Evolutionary conservation across 2,329 filamentous ascomycete genomes (phyloP).

Genomic region (Claviceps maximensis): DNA sequence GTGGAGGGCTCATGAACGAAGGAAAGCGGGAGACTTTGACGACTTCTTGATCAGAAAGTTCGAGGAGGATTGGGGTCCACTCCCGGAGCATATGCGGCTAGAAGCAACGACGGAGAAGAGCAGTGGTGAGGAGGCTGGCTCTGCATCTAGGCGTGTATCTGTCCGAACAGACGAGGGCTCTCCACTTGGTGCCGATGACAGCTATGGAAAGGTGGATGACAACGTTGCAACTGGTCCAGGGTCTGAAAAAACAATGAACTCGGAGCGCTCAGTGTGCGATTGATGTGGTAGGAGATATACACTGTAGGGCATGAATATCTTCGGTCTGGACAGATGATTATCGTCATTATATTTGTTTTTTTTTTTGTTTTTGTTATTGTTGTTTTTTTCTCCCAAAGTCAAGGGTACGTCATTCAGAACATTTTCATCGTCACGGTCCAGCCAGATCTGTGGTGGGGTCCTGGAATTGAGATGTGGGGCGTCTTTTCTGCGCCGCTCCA

Average conservation of each 20-base stretch:
- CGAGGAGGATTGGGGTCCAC: slow-evolving; percentile 31
- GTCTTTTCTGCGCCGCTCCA: neutral
- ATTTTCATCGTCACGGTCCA: neutral
- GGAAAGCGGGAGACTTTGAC: slow-evolving; percentile 36
- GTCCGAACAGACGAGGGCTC: neutral
- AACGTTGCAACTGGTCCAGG: neutral
- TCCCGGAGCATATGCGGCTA: slow-evolving; percentile 22
- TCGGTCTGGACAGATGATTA: no score
- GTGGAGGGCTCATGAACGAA: slow-evolving; percentile 35
- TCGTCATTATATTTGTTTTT: no score
- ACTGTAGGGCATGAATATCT: neutral
- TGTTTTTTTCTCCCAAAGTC: neutral
- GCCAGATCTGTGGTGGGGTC: neutral
- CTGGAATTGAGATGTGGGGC: neutral
- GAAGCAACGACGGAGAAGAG: neutral
- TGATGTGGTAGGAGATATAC: neutral
- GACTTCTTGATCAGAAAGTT: slow-evolving; percentile 32
- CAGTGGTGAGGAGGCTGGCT: neutral
- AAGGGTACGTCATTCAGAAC: neutral
- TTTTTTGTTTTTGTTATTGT: no score
- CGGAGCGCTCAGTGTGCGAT: neutral
- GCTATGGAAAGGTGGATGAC: neutral
- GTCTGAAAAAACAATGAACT: neutral
- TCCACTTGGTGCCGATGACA: neutral
- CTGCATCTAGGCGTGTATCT: neutral